Evolutionary conservation across 495 filamentous ascomycete species (phyloP).

Genomic region (Penicillium samsonianum): DNA sequence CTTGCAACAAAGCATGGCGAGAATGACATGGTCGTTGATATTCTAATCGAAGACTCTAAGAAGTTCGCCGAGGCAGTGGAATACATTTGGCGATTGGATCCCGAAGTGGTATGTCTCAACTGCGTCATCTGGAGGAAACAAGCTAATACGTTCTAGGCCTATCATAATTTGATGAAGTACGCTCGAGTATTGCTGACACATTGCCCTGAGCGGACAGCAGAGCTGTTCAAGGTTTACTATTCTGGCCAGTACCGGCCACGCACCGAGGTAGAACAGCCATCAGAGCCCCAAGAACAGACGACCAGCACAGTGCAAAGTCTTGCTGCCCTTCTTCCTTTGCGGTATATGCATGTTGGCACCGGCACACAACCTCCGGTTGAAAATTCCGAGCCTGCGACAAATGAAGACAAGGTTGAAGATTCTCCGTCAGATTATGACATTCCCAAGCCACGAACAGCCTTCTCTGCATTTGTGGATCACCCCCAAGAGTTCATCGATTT

Average conservation of each 20-base stretch:
- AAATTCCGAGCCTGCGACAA: slow-evolving; percentile 28
- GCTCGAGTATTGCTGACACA: slow-evolving; percentile 85
- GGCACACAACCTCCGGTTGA: slow-evolving; percentile 45
- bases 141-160: slow-evolving; percentile 56
- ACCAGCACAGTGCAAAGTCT: slow-evolving; percentile 78
- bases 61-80: slow-evolving; percentile 83
- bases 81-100: slow-evolving; percentile 85
- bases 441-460: slow-evolving; percentile 85
- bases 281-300: slow-evolving; percentile 55
- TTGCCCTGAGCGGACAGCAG: slow-evolving; percentile 75
- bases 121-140: not conserved
- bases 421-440: slow-evolving; percentile 39
- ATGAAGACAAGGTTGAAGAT: slow-evolving; percentile 29
- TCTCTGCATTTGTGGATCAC: slow-evolving; percentile 95
- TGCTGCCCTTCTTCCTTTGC: slow-evolving; percentile 76
- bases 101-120: slow-evolving; percentile 64
- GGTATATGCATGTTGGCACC: slow-evolving; percentile 72
- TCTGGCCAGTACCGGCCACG: slow-evolving; percentile 78
- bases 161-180: slow-evolving; percentile 91
- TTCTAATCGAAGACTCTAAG: slow-evolving; percentile 92
- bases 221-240: slow-evolving; percentile 91
- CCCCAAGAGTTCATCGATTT: slow-evolving; percentile 87
- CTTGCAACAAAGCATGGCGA: slow-evolving; percentile 92
- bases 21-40: slow-evolving; percentile 90
- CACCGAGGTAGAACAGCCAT: slow-evolving; percentile 58